Conservation (phyloP, 805 yeast genomes). For the Candida orba region DNA sequence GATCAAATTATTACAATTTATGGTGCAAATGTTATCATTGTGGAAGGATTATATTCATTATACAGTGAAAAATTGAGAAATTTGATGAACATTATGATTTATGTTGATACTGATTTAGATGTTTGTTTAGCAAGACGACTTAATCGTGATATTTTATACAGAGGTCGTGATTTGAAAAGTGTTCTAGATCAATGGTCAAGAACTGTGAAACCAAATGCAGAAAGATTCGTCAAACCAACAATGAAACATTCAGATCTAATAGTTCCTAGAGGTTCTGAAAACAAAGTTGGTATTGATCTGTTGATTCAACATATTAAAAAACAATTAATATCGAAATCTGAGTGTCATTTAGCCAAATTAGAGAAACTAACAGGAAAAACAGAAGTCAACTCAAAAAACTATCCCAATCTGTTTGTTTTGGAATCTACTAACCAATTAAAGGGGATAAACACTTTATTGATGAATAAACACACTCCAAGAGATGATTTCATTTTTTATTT, state of each 20-base stretch:
- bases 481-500: slow-evolving; percentile 84
- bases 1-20: slow-evolving; percentile 67
- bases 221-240: slow-evolving; percentile 64
- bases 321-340: slow-evolving; percentile 59
- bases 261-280: slow-evolving; percentile 88
- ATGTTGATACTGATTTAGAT: slow-evolving; percentile 91
- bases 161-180: slow-evolving; percentile 82
- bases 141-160: slow-evolving; percentile 74
- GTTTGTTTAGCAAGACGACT: slow-evolving; percentile 85
- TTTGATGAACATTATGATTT: slow-evolving; percentile 79
- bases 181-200: slow-evolving; percentile 84
- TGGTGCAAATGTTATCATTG: slow-evolving; percentile 88
- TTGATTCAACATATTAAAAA: slow-evolving; percentile 72
- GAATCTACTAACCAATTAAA: slow-evolving; percentile 54
- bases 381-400: slow-evolving; percentile 18
- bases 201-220: slow-evolving; percentile 91
- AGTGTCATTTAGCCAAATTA: slow-evolving; percentile 58
- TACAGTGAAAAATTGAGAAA: slow-evolving; percentile 61
- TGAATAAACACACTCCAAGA: slow-evolving; percentile 46
- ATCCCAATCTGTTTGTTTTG: slow-evolving; percentile 22
- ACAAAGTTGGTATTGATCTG: slow-evolving; percentile 69
- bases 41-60: slow-evolving; percentile 87
- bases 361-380: slow-evolving; percentile 43
- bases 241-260: slow-evolving; percentile 77
- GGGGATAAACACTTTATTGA: slow-evolving; percentile 66